These are phyloP conservation scores for Quercus rubra DNA, from an alignment of 306 rosid species.

Conservation along the genomic window DNA sequence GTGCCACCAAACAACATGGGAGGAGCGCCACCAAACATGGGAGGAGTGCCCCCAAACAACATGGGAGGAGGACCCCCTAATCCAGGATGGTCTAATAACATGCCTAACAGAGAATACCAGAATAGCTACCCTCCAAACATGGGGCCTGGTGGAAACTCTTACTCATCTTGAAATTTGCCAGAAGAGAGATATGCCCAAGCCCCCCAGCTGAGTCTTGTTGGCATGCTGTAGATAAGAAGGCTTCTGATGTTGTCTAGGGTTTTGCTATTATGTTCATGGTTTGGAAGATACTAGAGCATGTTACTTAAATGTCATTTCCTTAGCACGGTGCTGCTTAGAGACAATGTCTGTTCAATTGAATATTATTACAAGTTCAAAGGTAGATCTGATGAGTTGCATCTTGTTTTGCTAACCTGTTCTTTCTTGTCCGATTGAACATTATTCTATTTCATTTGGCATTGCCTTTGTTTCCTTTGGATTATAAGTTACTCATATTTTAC, in stretches of 20 bases:
- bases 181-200: conserved; percentile 3
- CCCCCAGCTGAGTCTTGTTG: conserved; percentile 26
- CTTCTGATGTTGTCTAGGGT: background rate
- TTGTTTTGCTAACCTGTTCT: background rate
- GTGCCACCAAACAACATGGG: conserved; percentile 6
- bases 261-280: conserved; percentile 5
- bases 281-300: conserved; percentile 11
- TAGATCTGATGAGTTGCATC: background rate
- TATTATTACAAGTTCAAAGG: conserved; percentile 9
- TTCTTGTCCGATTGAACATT: background rate
- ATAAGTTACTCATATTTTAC: no score
- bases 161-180: conserved; percentile 15
- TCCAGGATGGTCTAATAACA: conserved; percentile 49
- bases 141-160: conserved; percentile 40
- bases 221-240: conserved; percentile 40
- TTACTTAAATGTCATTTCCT: conserved; percentile 2
- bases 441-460: background rate
- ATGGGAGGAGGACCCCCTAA: conserved; percentile 34
- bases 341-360: conserved; percentile 7
- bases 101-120: conserved; percentile 37
- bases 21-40: background rate
- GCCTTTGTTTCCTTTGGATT: background rate
- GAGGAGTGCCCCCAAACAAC: conserved; percentile 25
- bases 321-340: conserved; percentile 11
- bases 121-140: conserved; percentile 26